Conservation (phyloP, 2,329 filamentous ascomycete species). For the Cadophora gregata region DNA sequence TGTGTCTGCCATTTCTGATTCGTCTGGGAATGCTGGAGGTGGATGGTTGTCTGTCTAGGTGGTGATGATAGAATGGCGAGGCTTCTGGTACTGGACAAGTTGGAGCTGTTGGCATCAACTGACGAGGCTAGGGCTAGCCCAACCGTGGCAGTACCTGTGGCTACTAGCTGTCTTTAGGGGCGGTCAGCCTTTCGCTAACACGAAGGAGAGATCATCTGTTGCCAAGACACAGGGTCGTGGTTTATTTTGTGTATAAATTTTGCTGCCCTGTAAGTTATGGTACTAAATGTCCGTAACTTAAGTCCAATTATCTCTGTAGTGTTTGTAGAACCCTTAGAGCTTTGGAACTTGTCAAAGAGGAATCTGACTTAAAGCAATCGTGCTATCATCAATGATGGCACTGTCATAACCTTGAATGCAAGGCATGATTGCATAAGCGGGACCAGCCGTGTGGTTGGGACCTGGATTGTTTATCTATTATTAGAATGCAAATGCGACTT, state of each 20-base stretch:
- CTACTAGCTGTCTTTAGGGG: neutral
- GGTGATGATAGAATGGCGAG: neutral
- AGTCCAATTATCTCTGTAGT: constrained; percentile 57
- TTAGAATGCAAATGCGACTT: neutral
- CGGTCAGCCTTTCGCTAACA: neutral
- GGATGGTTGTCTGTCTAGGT: neutral
- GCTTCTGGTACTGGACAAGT: neutral
- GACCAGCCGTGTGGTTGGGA: constrained; percentile 2
- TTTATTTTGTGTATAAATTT: too few relatives aligned
- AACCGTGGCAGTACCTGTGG: neutral
- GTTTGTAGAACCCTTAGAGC: constrained; percentile 14
- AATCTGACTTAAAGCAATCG: neutral
- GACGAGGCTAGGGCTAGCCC: neutral
- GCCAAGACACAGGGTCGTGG: constrained; percentile 4
- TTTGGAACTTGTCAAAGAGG: neutral
- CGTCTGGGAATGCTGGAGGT: neutral
- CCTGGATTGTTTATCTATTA: constrained; percentile 12
- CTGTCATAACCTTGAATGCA: neutral
- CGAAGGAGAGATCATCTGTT: neutral
- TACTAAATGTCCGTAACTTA: constrained; percentile 60
- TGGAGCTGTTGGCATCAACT: neutral
- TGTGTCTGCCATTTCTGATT: constrained; percentile 40
- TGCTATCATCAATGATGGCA: constrained; percentile 1
- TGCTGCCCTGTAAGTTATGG: constrained; percentile 56
- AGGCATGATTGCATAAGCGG: constrained; percentile 6